phyloP scores from a whole-genome alignment of 179 eudicot species.

The Patellifolia procumbens region DNA sequence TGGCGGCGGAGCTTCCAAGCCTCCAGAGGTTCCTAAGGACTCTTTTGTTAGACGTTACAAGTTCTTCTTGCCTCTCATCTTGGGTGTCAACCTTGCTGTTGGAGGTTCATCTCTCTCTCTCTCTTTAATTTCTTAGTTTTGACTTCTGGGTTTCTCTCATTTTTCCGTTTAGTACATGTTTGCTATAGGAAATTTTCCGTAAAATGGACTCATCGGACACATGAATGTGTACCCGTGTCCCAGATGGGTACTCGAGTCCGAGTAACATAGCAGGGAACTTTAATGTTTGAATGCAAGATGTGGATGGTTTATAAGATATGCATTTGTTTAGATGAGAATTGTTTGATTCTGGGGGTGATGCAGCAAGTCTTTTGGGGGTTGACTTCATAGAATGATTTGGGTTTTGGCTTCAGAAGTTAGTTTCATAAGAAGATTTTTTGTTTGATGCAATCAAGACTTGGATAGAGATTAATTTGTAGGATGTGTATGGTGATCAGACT shows the following conservation, averaged over 20 bases:
- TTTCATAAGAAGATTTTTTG: background rate
- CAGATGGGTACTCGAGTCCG: background rate
- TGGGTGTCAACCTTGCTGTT: constrained; percentile 67
- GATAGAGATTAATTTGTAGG: background rate
- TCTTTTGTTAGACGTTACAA: constrained; percentile 65
- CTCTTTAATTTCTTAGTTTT: background rate
- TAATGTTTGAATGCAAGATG: too few species aligned
- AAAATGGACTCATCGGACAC: too few species aligned
- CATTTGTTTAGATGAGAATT: constrained; percentile 1
- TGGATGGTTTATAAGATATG: too few species aligned
- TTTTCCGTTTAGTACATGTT: background rate
- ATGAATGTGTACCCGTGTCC: background rate
- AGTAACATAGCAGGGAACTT: too few species aligned
- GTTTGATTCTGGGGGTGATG: background rate
- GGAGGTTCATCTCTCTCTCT: constrained; percentile 63
- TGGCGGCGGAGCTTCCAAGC: constrained; percentile 36
- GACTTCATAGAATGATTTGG: too few species aligned
- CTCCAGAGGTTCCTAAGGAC: constrained; percentile 57
- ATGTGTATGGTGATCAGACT: constrained; percentile 13
- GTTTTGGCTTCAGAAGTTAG: background rate
- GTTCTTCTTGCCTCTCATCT: constrained; percentile 73
- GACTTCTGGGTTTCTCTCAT: background rate
- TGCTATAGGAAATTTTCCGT: constrained; percentile 6
- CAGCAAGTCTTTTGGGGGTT: background rate
- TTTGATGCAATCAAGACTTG: background rate